These are phyloP conservation scores for Mycena sanguinolenta DNA, from an alignment of 768 basidiomycete species.

Conservation along the genomic window DNA sequence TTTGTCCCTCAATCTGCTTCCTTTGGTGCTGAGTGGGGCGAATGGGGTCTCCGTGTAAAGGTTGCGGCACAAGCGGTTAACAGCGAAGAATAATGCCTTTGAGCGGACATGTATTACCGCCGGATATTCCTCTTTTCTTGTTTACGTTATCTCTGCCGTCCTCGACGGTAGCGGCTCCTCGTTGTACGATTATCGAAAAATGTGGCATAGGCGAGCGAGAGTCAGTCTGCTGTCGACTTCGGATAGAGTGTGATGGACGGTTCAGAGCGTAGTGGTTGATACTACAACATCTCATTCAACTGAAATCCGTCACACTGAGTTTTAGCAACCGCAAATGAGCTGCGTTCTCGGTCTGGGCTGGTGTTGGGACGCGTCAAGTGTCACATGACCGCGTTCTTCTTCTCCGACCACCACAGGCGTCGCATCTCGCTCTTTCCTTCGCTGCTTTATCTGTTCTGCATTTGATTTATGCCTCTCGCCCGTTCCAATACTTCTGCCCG, in stretches of 20 bases:
- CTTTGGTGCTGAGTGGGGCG: background rate
- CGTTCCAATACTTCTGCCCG: constrained; percentile 36
- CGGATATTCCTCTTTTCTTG: background rate
- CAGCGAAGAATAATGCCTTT: constrained; percentile 6
- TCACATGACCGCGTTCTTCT: background rate
- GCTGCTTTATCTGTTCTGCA: background rate
- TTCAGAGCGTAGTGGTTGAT: no score
- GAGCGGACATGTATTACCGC: constrained; percentile 1
- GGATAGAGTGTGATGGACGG: no score
- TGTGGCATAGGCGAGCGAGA: no score
- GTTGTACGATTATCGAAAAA: no score
- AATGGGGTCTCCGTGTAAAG: constrained; percentile 28
- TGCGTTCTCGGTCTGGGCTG: no score
- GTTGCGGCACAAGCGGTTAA: constrained; percentile 8
- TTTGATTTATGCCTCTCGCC: constrained; percentile 26
- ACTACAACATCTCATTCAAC: no score
- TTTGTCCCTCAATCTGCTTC: constrained; percentile 22
- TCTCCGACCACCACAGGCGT: background rate
- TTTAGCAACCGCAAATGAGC: no score
- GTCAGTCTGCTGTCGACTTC: no score
- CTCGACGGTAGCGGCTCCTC: no score
- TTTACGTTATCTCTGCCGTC: background rate
- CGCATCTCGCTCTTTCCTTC: background rate
- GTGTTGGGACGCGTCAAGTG: no score
- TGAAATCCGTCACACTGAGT: no score